Evolutionary conservation across 2,329 filamentous ascomycete species (phyloP).

Genomic region (Xylaria sp.): DNA sequence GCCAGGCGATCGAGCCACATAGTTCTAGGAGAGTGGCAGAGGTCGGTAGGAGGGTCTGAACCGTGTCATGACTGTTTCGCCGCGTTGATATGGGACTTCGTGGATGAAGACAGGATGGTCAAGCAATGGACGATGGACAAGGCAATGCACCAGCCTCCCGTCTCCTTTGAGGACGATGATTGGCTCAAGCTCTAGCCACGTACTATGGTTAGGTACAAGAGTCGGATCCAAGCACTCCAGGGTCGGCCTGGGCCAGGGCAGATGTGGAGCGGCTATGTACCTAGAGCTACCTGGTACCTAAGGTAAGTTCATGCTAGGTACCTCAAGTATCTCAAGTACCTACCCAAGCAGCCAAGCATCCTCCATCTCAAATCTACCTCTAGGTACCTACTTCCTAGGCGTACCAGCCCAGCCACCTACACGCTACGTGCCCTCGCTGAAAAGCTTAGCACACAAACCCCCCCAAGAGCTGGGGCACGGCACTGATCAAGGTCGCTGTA

Average conservation of each 20-base stretch:
- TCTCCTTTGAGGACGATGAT: conserved; percentile 8
- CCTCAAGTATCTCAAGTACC: too few relatives aligned
- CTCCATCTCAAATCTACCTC: too few relatives aligned
- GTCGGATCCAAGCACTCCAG: too few relatives aligned
- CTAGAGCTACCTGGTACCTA: too few relatives aligned
- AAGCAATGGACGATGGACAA: conserved; percentile 6
- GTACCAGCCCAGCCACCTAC: background rate
- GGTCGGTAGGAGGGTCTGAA: conserved; percentile 18
- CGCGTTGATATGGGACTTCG: background rate
- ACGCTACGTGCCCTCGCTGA: background rate
- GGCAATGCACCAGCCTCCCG: conserved; percentile 28
- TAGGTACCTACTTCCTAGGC: background rate
- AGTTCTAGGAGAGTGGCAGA: conserved; percentile 27
- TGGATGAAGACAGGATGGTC: background rate
- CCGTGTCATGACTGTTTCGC: conserved; percentile 21
- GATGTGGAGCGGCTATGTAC: too few relatives aligned
- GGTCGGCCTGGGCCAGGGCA: too few relatives aligned
- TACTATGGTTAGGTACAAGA: too few relatives aligned
- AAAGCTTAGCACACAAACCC: background rate
- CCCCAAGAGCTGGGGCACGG: too few relatives aligned
- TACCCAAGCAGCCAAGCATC: too few relatives aligned
- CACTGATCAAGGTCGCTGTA: background rate
- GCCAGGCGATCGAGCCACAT: conserved; percentile 95
- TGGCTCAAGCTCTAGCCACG: conserved; percentile 18
- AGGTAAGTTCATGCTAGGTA: too few relatives aligned